These are phyloP conservation scores for Aspergillus ochraceus DNA, from an alignment of 2,329 filamentous ascomycete genomes.

Conservation along the genomic window DNA sequence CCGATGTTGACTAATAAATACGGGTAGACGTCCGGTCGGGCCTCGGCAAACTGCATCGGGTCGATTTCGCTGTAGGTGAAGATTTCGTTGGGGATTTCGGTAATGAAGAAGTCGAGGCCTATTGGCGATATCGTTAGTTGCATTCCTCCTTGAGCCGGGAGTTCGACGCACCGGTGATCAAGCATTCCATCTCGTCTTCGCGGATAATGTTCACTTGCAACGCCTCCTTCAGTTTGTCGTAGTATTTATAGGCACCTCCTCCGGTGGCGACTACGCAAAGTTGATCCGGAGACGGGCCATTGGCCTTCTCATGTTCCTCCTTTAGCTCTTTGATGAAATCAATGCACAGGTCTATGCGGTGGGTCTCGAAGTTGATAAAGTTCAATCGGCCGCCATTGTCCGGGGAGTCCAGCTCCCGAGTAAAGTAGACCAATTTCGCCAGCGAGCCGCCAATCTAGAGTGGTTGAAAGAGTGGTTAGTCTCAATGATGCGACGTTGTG, in stretches of 20 bases:
- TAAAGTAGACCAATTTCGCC: conserved; percentile 97
- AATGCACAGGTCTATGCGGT: conserved; percentile 89
- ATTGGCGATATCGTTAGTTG: conserved; percentile 6
- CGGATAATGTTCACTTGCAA: conserved; percentile 84
- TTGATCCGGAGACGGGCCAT: conserved; percentile 67
- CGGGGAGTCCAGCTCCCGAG: conserved; percentile 75
- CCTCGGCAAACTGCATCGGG: conserved; percentile 83
- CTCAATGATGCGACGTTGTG: neutral
- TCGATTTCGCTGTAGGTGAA: conserved; percentile 93
- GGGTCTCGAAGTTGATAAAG: conserved; percentile 95
- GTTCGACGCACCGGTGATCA: conserved; percentile 74
- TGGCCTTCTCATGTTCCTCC: conserved; percentile 73
- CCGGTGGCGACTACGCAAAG: conserved; percentile 94
- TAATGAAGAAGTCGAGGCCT: conserved; percentile 98
- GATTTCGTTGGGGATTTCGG: conserved; percentile 93
- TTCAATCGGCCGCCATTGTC: conserved; percentile 87
- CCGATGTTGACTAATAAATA: conserved; percentile 98
- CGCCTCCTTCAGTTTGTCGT: conserved; percentile 81
- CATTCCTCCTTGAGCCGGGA: neutral
- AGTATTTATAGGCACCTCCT: conserved; percentile 94
- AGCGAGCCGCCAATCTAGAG: conserved; percentile 89
- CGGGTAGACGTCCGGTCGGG: conserved; percentile 81
- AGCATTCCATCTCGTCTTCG: conserved; percentile 98
- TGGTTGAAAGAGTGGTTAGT: conserved; percentile 9
- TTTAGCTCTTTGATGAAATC: conserved; percentile 87